Evolutionary conservation across 192 early-diverging fungal genomes (phyloP).

Genomic region (Coemansia sp.): DNA sequence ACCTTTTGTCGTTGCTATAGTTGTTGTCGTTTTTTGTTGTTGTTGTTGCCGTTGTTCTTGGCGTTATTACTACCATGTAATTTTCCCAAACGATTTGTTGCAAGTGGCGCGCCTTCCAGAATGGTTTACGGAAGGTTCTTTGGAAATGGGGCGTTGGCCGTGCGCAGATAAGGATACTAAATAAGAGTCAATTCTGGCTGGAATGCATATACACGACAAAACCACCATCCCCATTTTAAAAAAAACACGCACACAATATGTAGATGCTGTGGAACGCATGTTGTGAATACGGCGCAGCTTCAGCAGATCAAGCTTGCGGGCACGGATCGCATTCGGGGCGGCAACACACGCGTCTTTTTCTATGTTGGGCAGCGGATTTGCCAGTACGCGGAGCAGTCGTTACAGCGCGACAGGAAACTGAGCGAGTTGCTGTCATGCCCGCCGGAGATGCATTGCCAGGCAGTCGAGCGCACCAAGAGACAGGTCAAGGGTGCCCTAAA

Average conservation of each 20-base stretch:
- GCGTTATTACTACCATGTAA: conserved; percentile 6
- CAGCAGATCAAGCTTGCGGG: conserved; percentile 67
- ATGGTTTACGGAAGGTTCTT: no score
- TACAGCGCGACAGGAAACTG: conserved; percentile 16
- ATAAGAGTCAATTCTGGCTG: neutral
- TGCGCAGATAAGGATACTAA: neutral
- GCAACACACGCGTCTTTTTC: conserved; percentile 69
- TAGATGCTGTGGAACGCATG: conserved; percentile 76
- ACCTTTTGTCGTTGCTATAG: no score
- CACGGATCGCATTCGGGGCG: conserved; percentile 65
- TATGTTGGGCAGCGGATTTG: conserved; percentile 64
- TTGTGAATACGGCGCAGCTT: conserved; percentile 60
- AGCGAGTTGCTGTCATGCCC: conserved; percentile 29
- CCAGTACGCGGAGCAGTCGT: conserved; percentile 15
- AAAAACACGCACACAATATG: neutral
- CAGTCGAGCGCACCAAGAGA: conserved; percentile 19
- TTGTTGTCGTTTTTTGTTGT: no score
- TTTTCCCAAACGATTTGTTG: neutral
- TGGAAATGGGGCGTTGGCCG: neutral
- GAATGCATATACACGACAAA: neutral
- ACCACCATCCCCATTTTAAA: neutral
- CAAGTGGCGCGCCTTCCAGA: no score
- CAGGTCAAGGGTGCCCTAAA: conserved; percentile 18
- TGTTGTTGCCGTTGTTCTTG: conserved; percentile 10
- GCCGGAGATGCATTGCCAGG: conserved; percentile 22